Base-by-base conservation (phyloP, 1,139 yeast species). In the Meyerozyma athensensis region DNA sequence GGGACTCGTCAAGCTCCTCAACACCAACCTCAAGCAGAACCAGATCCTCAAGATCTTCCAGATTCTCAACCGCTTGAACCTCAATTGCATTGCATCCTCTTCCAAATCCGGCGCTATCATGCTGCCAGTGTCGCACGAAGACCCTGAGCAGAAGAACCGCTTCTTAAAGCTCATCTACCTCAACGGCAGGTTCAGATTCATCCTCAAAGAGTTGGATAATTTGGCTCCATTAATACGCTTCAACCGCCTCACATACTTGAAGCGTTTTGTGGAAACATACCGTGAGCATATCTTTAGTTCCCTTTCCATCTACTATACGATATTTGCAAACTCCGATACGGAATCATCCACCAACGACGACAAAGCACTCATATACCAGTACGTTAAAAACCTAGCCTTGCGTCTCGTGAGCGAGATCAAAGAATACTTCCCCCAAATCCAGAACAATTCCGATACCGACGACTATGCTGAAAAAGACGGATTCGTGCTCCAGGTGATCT, bases 281-380 rank as follows among this genome's bases (percentile, higher is more conserved):
- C 70, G 98, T 53, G 97, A 90, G 55, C 82, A 79, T 48, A 77
- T 86, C 10, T 85, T 81, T 56, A 83, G 81, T 23, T 77, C 94
- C 0, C 67, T 86, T 4, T 76, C 85, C 33, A 77, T 82, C 7
- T 83, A 74, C 54, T 70, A 72, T 40, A 75, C 86, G 6, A 74
- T 85, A 0, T 85, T 86, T 10, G 14, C 28, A 12, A n/a, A 14
- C 28, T 4, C 28, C 18, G 14, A 13, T 17, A 12, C 12, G 13
- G 39, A 36, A 10, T 39, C 40, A 4, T 30, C 42, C 9, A 40
- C 12, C 8, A 28, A 47, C 12, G 62, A 59, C 30, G 66, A 64
- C 41, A 42, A 40, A 4, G 40, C 64, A 2, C 47, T 68, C 26
- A 49, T 64, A 5, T 56, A 56, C 37, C 64, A 63, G 39, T 69